Percentiles rank a stretch among this genome's conserved stretches.
These are phyloP conservation scores for Xerophyta viscosa DNA, from an alignment of 106 monocot genomes.

Conservation along the genomic window DNA sequence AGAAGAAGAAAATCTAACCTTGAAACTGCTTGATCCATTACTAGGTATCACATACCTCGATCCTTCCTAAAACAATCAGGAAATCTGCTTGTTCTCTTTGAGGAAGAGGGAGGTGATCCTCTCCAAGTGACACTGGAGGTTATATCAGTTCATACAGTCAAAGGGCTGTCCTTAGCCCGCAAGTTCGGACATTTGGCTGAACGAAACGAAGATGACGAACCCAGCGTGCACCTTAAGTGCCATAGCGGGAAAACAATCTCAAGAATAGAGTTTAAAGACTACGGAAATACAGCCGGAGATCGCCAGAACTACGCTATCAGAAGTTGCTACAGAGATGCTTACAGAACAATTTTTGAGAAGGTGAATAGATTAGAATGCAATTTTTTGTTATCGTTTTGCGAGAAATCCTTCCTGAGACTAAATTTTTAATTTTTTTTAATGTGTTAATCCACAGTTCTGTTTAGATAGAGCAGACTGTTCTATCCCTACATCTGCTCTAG, in stretches of 20 bases:
- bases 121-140: conserved; percentile 46
- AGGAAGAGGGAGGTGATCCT: conserved; percentile 84
- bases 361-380: too few relatives aligned
- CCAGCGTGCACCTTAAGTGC: conserved; percentile 34
- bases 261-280: conserved; percentile 65
- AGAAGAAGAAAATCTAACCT: too few relatives aligned
- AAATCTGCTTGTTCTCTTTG: conserved; percentile 76
- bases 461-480: conserved; percentile 40
- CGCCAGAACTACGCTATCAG: conserved; percentile 31
- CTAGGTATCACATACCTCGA: conserved; percentile 81
- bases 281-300: conserved; percentile 46
- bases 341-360: conserved; percentile 32
- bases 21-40: background rate
- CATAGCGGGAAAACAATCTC: conserved; percentile 30
- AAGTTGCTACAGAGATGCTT: conserved; percentile 41
- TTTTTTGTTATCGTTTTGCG: too few relatives aligned
- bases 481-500: conserved; percentile 23
- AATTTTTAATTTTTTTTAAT: background rate
- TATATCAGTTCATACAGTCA: conserved; percentile 35
- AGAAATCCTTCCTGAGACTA: background rate
- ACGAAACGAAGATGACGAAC: background rate
- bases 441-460: conserved; percentile 38
- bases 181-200: conserved; percentile 28
- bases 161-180: conserved; percentile 35
- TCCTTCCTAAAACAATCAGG: conserved; percentile 46